These are phyloP conservation scores for Gnomoniopsis smithogilvyi DNA, from an alignment of 2,329 filamentous ascomycete genomes.

Conservation along the genomic window DNA sequence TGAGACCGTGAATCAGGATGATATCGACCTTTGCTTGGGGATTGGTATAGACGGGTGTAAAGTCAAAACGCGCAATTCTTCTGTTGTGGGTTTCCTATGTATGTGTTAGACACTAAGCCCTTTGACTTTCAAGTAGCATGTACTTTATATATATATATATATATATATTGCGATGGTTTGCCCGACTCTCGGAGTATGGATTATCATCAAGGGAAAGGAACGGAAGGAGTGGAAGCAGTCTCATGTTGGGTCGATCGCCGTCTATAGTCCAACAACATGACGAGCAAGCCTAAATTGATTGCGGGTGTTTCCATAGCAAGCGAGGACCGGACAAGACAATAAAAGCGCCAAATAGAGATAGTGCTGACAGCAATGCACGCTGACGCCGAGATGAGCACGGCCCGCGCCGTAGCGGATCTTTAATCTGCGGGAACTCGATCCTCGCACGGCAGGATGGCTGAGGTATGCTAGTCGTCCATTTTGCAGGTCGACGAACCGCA, in stretches of 20 bases:
- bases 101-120: neutral
- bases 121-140: neutral
- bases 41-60: constrained; percentile 57
- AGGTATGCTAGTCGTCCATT: neutral
- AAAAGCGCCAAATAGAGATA: neutral
- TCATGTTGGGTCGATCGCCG: neutral
- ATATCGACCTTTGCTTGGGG: constrained; percentile 61
- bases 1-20: constrained; percentile 68
- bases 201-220: too few relatives aligned
- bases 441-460: constrained; percentile 3
- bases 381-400: neutral
- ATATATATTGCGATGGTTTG: neutral
- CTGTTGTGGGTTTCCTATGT: constrained; percentile 45
- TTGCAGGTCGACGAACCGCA: neutral
- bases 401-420: constrained; percentile 12
- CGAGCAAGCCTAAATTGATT: neutral
- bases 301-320: neutral
- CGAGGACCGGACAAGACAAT: neutral
- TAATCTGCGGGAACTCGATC: constrained; percentile 4
- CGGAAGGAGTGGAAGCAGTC: neutral
- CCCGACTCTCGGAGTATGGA: too few relatives aligned
- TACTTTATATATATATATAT: neutral
- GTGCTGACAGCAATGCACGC: neutral
- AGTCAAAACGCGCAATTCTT: constrained; percentile 53
- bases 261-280: neutral